phyloP scores from a whole-genome alignment of 208 protist genomes.

The Endotrypanum monterogeii region DNA sequence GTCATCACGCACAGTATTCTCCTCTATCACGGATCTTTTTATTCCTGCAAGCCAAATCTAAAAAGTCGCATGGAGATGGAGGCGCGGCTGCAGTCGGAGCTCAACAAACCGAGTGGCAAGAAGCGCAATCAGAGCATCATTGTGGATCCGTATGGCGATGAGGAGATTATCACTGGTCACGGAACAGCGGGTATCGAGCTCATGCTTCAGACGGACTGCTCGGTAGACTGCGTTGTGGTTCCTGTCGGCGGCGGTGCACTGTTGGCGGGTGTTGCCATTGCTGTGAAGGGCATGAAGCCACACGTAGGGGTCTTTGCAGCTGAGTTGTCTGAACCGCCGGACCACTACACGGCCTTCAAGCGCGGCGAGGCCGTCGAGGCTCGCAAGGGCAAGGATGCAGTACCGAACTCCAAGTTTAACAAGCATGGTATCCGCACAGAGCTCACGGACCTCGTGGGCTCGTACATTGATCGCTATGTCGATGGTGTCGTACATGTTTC shows the following conservation, averaged over 20 bases:
- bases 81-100: constrained; percentile 41
- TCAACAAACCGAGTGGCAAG: constrained; percentile 39
- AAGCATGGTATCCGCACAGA: constrained; percentile 22
- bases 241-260: constrained; percentile 91
- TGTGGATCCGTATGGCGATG: constrained; percentile 94
- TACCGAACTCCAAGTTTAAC: constrained; percentile 6
- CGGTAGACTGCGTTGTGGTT: constrained; percentile 84
- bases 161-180: constrained; percentile 89
- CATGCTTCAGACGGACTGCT: constrained; percentile 80
- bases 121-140: constrained; percentile 65
- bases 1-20: constrained; percentile 77
- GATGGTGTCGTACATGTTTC: constrained; percentile 66
- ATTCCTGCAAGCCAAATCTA: constrained; percentile 49
- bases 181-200: constrained; percentile 90
- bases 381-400: constrained; percentile 4
- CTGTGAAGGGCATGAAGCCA: constrained; percentile 90
- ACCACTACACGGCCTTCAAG: constrained; percentile 46
- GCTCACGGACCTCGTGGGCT: constrained; percentile 25
- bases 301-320: constrained; percentile 88
- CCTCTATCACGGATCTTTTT: constrained; percentile 60
- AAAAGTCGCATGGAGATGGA: constrained; percentile 47
- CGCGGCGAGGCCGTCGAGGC: constrained; percentile 35
- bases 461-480: constrained; percentile 55
- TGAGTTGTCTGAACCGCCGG: constrained; percentile 44
- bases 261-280: constrained; percentile 84